Conservation (phyloP, 306 rosid species). For the Cucurbita pepo region DNA sequence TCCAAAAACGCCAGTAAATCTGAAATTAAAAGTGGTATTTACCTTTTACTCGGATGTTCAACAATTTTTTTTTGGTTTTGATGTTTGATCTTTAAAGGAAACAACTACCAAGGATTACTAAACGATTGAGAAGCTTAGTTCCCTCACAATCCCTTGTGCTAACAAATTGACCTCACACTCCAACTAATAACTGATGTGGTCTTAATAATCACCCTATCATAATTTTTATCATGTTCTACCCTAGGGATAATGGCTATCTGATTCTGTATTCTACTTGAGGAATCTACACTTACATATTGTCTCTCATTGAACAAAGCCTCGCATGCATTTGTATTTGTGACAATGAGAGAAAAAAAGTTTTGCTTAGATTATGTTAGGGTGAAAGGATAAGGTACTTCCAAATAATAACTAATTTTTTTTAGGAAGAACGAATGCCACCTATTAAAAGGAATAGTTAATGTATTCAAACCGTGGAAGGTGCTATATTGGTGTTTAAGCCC, state of each 20-base stretch:
- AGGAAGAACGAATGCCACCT: neutral
- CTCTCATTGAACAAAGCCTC: neutral
- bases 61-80: conserved; percentile 1
- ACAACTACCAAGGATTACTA: neutral
- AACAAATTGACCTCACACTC: neutral
- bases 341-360: neutral
- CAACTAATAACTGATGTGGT: neutral
- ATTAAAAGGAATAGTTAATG: neutral
- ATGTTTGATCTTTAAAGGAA: neutral
- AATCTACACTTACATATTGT: neutral
- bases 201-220: neutral
- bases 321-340: neutral
- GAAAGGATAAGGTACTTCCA: neutral
- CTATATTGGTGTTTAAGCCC: neutral
- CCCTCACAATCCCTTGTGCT: neutral
- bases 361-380: neutral
- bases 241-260: neutral
- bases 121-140: neutral
- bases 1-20: conserved; percentile 73
- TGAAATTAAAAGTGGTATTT: conserved; percentile 86
- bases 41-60: neutral
- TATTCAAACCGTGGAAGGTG: neutral
- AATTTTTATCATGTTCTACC: neutral
- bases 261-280: neutral
- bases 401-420: neutral